Evolutionary conservation across 495 filamentous ascomycete species (phyloP).

Genomic region (Amniculicola lignicola): DNA sequence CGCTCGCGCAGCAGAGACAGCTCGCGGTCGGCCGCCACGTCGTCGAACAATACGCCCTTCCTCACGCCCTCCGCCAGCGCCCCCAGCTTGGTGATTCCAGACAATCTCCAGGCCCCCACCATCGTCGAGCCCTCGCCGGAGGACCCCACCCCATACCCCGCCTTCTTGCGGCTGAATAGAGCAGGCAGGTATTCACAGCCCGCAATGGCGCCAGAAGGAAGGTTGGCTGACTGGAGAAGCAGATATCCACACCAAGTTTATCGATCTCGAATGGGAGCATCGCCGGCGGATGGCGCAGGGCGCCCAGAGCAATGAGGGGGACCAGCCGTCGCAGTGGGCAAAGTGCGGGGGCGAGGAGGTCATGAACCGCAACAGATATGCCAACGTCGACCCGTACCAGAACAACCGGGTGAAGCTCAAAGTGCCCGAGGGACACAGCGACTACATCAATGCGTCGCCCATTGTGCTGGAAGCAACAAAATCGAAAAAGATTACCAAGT

Average conservation of each 20-base stretch:
- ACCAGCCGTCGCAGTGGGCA: slow-evolving; percentile 53
- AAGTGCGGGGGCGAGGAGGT: slow-evolving; percentile 53
- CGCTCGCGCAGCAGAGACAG: slow-evolving; percentile 34
- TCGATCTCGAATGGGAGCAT: slow-evolving; percentile 62
- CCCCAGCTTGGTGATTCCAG: slow-evolving; percentile 26
- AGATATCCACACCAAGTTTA: slow-evolving; percentile 50
- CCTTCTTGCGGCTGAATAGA: slow-evolving; percentile 39
- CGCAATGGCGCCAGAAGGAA: neutral
- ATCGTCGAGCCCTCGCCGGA: slow-evolving; percentile 16
- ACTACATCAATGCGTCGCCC: slow-evolving; percentile 97
- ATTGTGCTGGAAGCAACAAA: slow-evolving; percentile 63
- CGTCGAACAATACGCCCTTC: slow-evolving; percentile 17
- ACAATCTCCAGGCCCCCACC: slow-evolving; percentile 6
- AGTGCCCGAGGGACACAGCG: slow-evolving; percentile 72
- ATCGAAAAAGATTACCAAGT: slow-evolving; percentile 51
- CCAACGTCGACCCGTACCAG: slow-evolving; percentile 81
- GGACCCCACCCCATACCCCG: slow-evolving; percentile 35
- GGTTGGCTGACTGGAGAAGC: slow-evolving; percentile 23
- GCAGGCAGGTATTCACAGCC: slow-evolving; percentile 38
- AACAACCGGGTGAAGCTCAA: slow-evolving; percentile 80
- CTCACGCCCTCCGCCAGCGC: slow-evolving; percentile 21
- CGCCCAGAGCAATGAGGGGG: slow-evolving; percentile 40
- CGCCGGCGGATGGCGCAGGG: slow-evolving; percentile 52
- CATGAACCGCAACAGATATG: slow-evolving; percentile 69
- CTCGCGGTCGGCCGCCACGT: slow-evolving; percentile 22